These are phyloP conservation scores for Rauvolfia tetraphylla DNA, from an alignment of 257 asterid genomes.

Conservation along the genomic window DNA sequence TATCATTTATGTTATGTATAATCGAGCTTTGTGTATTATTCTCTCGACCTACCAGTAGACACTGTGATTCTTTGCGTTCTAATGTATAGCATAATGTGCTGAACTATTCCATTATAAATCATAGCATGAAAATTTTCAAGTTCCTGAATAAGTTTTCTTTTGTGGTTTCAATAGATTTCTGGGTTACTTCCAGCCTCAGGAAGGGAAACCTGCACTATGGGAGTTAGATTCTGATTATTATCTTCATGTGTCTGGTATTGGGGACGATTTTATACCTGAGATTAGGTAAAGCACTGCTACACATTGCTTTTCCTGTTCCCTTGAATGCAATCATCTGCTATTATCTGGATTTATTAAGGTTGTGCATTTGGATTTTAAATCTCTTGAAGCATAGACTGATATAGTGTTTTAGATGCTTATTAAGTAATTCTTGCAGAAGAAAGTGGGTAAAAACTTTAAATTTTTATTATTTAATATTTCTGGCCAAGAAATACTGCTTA, in stretches of 20 bases:
- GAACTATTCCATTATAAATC: conserved; percentile 2
- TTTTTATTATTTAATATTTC: background rate
- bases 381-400: background rate
- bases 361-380: background rate
- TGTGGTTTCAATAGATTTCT: conserved; percentile 60
- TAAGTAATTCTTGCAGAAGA: background rate
- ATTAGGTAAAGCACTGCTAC: conserved; percentile 39
- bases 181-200: conserved; percentile 97
- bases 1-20: conserved; percentile 17
- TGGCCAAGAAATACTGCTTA: background rate
- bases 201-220: conserved; percentile 98
- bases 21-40: conserved; percentile 14
- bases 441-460: background rate
- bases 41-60: background rate
- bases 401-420: background rate
- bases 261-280: conserved; percentile 79
- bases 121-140: conserved; percentile 10
- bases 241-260: conserved; percentile 94
- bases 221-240: conserved; percentile 98
- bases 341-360: background rate
- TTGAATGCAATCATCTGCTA: background rate
- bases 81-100: background rate
- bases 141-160: conserved; percentile 23
- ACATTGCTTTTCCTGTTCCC: conserved; percentile 1
- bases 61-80: background rate